Conservation (phyloP, 129 eudicot genomes). For the Solidago caesia region DNA sequence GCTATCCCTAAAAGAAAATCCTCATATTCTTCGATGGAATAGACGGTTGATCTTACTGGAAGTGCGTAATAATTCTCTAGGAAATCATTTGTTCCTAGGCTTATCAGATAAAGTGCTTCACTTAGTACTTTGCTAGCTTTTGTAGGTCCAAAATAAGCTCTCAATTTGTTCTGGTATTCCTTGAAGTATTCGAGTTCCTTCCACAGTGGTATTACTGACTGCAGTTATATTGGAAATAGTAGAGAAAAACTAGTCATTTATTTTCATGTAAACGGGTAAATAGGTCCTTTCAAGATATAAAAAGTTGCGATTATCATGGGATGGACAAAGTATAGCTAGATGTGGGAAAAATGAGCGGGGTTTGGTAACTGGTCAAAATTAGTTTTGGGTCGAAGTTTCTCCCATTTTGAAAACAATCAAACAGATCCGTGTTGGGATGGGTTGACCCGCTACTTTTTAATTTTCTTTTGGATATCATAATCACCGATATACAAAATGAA, state of each 20-base stretch:
- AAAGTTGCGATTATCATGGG: background rate
- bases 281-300: background rate
- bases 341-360: background rate
- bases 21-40: slow-evolving; percentile 54
- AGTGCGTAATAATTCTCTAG: slow-evolving; percentile 66
- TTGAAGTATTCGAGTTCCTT: slow-evolving; percentile 70
- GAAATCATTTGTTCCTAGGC: slow-evolving; percentile 90
- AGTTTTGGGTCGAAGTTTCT: background rate
- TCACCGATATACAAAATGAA: background rate
- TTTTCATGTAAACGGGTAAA: background rate
- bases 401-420: background rate
- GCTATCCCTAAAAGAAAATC: slow-evolving; percentile 53
- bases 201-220: slow-evolving; percentile 88
- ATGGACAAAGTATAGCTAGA: background rate
- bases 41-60: slow-evolving; percentile 47
- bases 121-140: slow-evolving; percentile 41
- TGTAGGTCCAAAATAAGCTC: slow-evolving; percentile 46
- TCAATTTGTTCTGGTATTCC: slow-evolving; percentile 58
- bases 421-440: background rate
- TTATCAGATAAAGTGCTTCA: slow-evolving; percentile 75
- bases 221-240: slow-evolving; percentile 29
- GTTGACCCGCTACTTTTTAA: background rate
- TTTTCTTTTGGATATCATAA: too few species aligned
- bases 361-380: background rate
- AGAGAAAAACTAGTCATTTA: background rate